These are phyloP conservation scores for Elongisporangium undulatum DNA, from an alignment of 352 stramenopile genomes.

Conservation along the genomic window DNA sequence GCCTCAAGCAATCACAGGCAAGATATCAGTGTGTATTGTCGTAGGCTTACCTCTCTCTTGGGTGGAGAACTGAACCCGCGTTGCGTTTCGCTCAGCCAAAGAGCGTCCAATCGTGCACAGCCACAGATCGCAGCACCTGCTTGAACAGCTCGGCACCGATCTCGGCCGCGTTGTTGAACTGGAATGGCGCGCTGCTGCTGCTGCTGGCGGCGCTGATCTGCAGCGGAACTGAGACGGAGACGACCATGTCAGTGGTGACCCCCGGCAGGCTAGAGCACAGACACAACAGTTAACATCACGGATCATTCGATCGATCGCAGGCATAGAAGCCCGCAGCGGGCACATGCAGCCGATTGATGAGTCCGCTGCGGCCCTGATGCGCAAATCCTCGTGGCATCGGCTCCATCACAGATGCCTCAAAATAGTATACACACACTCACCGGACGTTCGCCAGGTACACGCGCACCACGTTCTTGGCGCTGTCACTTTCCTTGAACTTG, in stretches of 20 bases:
- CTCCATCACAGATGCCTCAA: neutral
- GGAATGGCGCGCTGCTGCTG: conserved; percentile 57
- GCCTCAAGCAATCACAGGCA: no score
- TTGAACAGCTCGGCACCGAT: conserved; percentile 70
- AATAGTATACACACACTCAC: conserved; percentile 9
- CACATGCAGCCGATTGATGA: no score
- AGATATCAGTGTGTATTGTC: no score
- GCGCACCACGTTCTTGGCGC: conserved; percentile 82
- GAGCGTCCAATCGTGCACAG: conserved; percentile 68
- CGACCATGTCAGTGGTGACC: conserved; percentile 77
- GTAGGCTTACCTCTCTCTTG: no score
- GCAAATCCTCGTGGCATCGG: no score
- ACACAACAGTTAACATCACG: neutral
- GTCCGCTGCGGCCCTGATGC: no score
- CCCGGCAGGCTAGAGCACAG: conserved; percentile 32
- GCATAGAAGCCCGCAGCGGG: no score
- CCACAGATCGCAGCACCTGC: conserved; percentile 59
- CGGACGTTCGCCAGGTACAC: conserved; percentile 75
- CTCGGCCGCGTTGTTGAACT: conserved; percentile 64
- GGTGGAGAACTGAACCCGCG: no score
- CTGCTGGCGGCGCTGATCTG: conserved; percentile 68
- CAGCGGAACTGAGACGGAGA: conserved; percentile 77
- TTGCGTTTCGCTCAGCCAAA: conserved; percentile 22
- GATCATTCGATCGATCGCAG: neutral
- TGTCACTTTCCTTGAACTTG: conserved; percentile 82